phyloP scores from a whole-genome alignment of 2,329 filamentous ascomycete species.

The Trichoderma simmonsii region DNA sequence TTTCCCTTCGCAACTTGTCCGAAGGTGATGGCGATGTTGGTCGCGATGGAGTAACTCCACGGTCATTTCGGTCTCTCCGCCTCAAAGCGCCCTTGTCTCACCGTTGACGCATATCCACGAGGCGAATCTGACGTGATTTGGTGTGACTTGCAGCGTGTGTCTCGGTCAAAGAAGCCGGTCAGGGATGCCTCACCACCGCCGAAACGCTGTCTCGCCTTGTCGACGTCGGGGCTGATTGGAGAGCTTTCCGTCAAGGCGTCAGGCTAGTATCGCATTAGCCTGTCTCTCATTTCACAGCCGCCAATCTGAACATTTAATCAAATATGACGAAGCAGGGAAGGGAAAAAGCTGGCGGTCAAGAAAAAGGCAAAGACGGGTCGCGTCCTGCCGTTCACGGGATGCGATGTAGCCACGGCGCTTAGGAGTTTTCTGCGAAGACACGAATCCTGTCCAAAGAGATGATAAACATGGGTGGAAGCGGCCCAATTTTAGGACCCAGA shows the following conservation, averaged over 20 bases:
- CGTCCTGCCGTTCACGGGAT: not conserved
- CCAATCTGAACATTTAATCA: not conserved
- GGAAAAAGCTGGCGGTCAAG: slow-evolving; percentile 2
- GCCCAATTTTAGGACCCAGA: slow-evolving; percentile 4
- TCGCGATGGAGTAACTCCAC: slow-evolving; percentile 14
- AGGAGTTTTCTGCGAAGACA: slow-evolving; percentile 1
- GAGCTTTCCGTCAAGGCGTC: not conserved
- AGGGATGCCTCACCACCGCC: not conserved
- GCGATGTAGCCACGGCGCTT: slow-evolving; percentile 4
- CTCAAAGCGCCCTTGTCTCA: slow-evolving; percentile 10
- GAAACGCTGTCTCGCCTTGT: not conserved
- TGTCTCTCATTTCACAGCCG: slow-evolving; percentile 8
- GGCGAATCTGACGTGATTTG: slow-evolving; percentile 16
- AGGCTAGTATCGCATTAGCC: not conserved
- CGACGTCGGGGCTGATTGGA: not conserved
- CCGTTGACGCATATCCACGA: slow-evolving; percentile 4
- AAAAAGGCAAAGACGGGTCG: slow-evolving; percentile 1
- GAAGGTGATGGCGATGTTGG: not conserved
- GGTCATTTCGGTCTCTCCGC: slow-evolving; percentile 18
- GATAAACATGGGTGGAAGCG: slow-evolving; percentile 4
- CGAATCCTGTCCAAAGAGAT: not conserved
- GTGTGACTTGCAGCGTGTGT: not conserved
- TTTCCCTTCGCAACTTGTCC: not conserved
- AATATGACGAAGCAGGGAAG: not conserved
- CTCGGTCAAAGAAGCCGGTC: slow-evolving; percentile 5